These are phyloP conservation scores for Actinomortierella wolfii DNA, from an alignment of 371 early-diverging fungal genomes.

Conservation along the genomic window DNA sequence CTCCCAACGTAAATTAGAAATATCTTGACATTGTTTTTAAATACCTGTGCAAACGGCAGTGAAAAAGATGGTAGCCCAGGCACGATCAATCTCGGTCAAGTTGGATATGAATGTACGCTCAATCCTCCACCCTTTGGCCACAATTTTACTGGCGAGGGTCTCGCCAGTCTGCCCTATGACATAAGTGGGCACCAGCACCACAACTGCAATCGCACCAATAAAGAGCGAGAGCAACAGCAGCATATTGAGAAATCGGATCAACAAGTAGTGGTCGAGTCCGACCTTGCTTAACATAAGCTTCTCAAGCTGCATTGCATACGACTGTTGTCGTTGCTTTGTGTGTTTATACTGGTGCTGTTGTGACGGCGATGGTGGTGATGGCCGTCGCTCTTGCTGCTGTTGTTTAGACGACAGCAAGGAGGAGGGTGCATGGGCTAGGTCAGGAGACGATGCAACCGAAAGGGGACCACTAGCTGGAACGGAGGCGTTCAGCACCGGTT, in stretches of 20 bases:
- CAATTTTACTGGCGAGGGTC: background rate
- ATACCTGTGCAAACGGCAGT: no score
- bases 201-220: conserved; percentile 7
- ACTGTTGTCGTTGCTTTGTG: background rate
- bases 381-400: background rate
- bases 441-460: no score
- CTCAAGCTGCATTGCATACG: conserved; percentile 2
- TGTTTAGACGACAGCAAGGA: background rate
- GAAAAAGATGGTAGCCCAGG: no score
- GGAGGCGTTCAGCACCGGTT: no score
- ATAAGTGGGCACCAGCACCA: conserved; percentile 14
- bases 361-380: background rate
- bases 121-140: no score
- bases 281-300: conserved; percentile 16
- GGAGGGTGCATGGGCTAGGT: no score
- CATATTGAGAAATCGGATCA: conserved; percentile 30
- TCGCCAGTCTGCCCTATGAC: conserved; percentile 17
- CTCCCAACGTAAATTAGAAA: no score
- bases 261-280: conserved; percentile 25
- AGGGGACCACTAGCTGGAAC: no score
- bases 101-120: no score
- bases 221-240: conserved; percentile 11
- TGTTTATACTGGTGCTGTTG: background rate
- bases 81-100: no score
- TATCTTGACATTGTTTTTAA: no score